Base-by-base conservation (phyloP, 2,329 filamentous ascomycete species). In the Byssoonygena ceratinophila region DNA sequence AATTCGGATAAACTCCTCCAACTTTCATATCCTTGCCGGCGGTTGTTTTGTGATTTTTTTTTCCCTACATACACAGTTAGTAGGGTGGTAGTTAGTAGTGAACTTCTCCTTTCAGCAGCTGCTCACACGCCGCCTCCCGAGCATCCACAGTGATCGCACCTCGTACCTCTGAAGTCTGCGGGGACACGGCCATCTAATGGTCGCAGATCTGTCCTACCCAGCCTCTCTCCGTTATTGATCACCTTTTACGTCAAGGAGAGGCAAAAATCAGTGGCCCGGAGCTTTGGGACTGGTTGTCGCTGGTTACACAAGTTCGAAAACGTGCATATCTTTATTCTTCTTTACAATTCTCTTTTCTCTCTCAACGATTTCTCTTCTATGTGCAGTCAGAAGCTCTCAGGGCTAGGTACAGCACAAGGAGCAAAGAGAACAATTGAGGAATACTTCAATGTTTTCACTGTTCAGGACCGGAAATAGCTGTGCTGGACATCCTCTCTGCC, bases 141-240 rank as follows among this genome's bases (percentile, higher is more conserved):
- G 18, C 9, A 47, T 25, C 45, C 18, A n/a, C n/a, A 37, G 12
- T 25, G 47, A 20, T 31, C 22, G 20, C 6, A 16, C 23, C 40
- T 8, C 40, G 16, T 6, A 18, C 39, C 39, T 41, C 12, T 25
- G 11, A 44, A 16, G 23, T 29, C 40, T n/a, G 2, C 27, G n/a
- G 37, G 9, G 23, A 32, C 36, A 43, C 27, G 47, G 47, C 25
- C 47, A 16, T 41, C 37, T 27, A 50, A 43, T 43, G 47, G 37
- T 43, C 47, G 47, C 47, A 45, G 49, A 51, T 51, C 29, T 45
- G 49, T 51, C 14, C 40, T n/a, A 51, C 49, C 49, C 32, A n/a
- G 2, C 9, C 3, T 12, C 4, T 27, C n/a, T n/a, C 9, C 39
- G 18, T 45, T 25, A 45, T 51, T 51, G 39, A 45, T 8, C 47